These are phyloP conservation scores for Penicillium sp. DNA, from an alignment of 2,329 filamentous ascomycete species.

Conservation along the genomic window DNA sequence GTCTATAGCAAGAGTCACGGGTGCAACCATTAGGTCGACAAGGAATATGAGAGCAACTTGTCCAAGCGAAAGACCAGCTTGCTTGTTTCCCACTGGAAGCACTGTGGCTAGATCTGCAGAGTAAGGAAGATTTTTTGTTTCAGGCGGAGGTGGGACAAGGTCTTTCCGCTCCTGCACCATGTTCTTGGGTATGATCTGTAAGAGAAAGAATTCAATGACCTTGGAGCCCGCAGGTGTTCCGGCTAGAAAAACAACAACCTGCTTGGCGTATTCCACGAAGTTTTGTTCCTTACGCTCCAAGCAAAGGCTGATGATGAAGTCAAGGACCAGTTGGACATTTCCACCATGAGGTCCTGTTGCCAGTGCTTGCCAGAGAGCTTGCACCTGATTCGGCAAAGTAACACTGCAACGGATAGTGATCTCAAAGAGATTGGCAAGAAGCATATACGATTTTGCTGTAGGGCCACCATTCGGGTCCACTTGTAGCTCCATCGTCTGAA, in stretches of 20 bases:
- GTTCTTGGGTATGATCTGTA: slow-evolving; percentile 90
- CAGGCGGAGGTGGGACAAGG: slow-evolving; percentile 61
- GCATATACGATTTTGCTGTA: slow-evolving; percentile 87
- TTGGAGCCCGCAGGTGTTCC: slow-evolving; percentile 81
- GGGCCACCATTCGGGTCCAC: slow-evolving; percentile 88
- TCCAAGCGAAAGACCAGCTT: slow-evolving; percentile 84
- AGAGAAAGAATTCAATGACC: slow-evolving; percentile 86
- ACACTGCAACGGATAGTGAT: slow-evolving; percentile 91
- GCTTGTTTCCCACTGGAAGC: slow-evolving; percentile 83
- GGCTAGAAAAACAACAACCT: slow-evolving; percentile 94
- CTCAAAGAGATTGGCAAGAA: slow-evolving; percentile 90
- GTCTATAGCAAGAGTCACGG: slow-evolving; percentile 73
- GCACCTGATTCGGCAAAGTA: slow-evolving; percentile 90
- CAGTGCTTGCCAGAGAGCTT: slow-evolving; percentile 94
- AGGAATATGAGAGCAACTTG: slow-evolving; percentile 90
- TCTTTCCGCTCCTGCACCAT: slow-evolving; percentile 91
- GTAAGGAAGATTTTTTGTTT: slow-evolving; percentile 75
- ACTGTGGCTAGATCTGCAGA: slow-evolving; percentile 79
- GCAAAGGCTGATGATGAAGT: slow-evolving; percentile 94
- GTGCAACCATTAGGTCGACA: slow-evolving; percentile 93
- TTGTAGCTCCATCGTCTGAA: slow-evolving; percentile 89
- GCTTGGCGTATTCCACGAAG: slow-evolving; percentile 96
- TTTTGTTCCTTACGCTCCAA: slow-evolving; percentile 94
- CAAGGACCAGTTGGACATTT: slow-evolving; percentile 89
- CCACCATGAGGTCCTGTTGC: slow-evolving; percentile 89